Conservation (phyloP, 805 yeast genomes). For the Cyberlindnera galapagoensis region DNA sequence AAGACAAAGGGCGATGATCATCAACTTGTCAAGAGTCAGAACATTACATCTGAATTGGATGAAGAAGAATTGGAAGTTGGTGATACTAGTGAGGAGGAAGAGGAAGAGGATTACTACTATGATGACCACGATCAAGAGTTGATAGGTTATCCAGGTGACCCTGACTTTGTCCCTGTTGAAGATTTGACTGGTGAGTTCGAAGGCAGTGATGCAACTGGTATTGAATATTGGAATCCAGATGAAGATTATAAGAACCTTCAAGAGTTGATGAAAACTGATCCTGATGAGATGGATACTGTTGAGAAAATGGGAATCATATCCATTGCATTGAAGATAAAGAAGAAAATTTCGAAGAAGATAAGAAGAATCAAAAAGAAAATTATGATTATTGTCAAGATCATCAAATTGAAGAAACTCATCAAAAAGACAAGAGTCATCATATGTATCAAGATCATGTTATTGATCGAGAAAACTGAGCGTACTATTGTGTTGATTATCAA, state of each 20-base stretch:
- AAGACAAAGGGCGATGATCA: background rate
- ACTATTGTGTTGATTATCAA: constrained; percentile 11
- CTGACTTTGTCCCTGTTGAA: constrained; percentile 2
- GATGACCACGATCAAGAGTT: constrained; percentile 1
- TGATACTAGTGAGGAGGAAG: background rate
- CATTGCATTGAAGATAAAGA: constrained; percentile 10
- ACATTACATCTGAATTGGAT: background rate
- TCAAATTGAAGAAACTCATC: constrained; percentile 16
- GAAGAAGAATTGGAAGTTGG: constrained; percentile 3
- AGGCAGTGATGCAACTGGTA: constrained; percentile 2
- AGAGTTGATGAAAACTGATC: constrained; percentile 3
- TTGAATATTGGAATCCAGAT: constrained; percentile 8
- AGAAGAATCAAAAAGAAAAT: constrained; percentile 12
- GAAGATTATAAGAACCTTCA: constrained; percentile 8
- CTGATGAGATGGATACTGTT: constrained; percentile 9
- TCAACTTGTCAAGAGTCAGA: background rate
- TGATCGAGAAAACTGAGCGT: constrained; percentile 20
- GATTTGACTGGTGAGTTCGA: constrained; percentile 5
- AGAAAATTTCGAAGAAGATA: constrained; percentile 10
- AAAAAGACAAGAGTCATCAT: constrained; percentile 9
- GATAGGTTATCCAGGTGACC: background rate
- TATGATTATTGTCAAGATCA: constrained; percentile 12
- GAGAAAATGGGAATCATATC: constrained; percentile 11
- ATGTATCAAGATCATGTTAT: constrained; percentile 15
- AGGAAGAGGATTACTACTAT: constrained; percentile 1